Evolutionary conservation across 2,329 filamentous ascomycete genomes (phyloP), one percentile per base, ranked within the genome.

Genomic region (Fusarium chaquense): DNA sequence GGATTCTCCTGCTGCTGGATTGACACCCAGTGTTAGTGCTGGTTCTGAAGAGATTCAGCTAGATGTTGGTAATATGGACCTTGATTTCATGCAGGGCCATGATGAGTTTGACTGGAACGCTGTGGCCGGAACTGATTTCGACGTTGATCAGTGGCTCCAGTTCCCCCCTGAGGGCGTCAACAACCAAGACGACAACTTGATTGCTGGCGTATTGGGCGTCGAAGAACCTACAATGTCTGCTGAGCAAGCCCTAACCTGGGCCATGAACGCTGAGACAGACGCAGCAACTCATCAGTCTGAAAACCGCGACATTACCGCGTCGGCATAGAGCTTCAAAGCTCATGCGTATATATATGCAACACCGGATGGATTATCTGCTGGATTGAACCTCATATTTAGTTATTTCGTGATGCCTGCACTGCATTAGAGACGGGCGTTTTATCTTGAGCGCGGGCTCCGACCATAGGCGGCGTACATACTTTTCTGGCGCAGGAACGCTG

Each of bases 91-190:
- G 72, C 79, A 81, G 55, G 81, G 80, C 32, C 81, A 83, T 51
- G 83, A 83, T 46, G 83, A 84, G 53, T 85, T 87, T 58, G 85
- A 87, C 67, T 87, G 85, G 85, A 84, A 85, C 67, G 82, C 83
- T 22, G 78, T 86, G 6, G 79, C 84, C 18, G 84, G 82, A 8
- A 83, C 84, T 11, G 85, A 86, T 64, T 83, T 88, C 62, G 86
- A 89, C 58, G 85, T 88, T 55, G 85, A 87, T 60, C 85, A 88
- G 70, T 89, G 85, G 84, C 79, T 89, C 24, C 84, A 88, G 62
- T 89, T 87, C 65, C 86, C 85, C 8, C 81, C 82, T 3, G 86
- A 87, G 51, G 83, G 82, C 9, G 80, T 80, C 13, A 81, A 79
- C 62, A 78, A 76, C 36, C 72, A 75, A 10, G 81, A 80, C n/a